Evolutionary conservation across 1,284 basidiomycete genomes (phyloP).

Genomic region (Agaricales sp.): DNA sequence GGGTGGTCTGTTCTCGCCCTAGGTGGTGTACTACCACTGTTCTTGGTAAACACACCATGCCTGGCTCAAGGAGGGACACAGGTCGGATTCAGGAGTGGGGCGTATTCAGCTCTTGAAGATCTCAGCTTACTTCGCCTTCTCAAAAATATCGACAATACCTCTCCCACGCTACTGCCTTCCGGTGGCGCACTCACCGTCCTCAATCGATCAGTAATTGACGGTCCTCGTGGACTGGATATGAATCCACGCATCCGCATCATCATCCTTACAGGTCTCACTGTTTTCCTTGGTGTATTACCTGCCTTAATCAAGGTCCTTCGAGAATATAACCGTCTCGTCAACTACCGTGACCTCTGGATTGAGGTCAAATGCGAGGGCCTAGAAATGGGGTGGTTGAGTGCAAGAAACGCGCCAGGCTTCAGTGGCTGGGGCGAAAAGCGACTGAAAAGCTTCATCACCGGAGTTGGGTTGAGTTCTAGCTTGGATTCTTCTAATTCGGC

Average conservation of each 20-base stretch:
- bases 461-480: conserved; percentile 50
- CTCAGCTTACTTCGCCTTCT: conserved; percentile 65
- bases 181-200: conserved; percentile 24
- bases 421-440: conserved; percentile 63
- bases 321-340: conserved; percentile 48
- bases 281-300: conserved; percentile 52
- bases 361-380: conserved; percentile 51
- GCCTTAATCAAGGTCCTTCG: conserved; percentile 54
- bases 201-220: conserved; percentile 26
- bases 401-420: conserved; percentile 45
- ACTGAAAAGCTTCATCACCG: conserved; percentile 57
- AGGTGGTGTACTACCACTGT: conserved; percentile 58
- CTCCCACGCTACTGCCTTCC: conserved; percentile 11
- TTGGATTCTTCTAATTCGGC: conserved; percentile 26
- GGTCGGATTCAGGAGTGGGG: conserved; percentile 39
- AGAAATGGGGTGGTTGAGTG: conserved; percentile 69
- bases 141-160: conserved; percentile 40
- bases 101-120: conserved; percentile 61
- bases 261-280: conserved; percentile 48
- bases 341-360: conserved; percentile 49
- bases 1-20: conserved; percentile 61
- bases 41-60: conserved; percentile 60
- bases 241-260: conserved; percentile 52
- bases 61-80: conserved; percentile 35
- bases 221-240: conserved; percentile 22